Evolutionary conservation across 768 basidiomycete genomes (phyloP), one percentile per base, ranked within the genome.

Genomic region (Agaricus subrufescens): DNA sequence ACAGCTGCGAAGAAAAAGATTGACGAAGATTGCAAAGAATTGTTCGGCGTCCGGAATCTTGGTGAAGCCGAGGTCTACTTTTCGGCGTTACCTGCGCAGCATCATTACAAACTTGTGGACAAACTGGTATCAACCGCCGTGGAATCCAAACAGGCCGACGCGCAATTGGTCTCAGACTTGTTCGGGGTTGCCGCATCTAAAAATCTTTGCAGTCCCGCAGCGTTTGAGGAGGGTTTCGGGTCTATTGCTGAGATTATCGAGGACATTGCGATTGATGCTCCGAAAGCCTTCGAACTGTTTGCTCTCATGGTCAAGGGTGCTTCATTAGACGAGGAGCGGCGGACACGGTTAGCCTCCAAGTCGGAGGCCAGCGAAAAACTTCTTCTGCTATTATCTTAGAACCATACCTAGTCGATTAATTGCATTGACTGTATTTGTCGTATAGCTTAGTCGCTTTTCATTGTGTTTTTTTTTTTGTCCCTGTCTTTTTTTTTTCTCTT

Each of bases 61-160:
- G 86, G 87, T 34, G 95, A 97, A 69, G 94, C 91, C 11, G 92
- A 92, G 62, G 81, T 81, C 26, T 95, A 94, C 75, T 94, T 96
- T 73, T 77, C 81, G 49, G 80, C 75, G 19, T 76, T 98, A 27
- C 86, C 92, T 5, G 69, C 78, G 26, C 77, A 78, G 56, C 79
- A 87, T 63, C 86, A 87, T 39, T 71, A 70, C 55, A 71, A 71
- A 23, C 80, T 98, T 30, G 83, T 96, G 60, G 84, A 90, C 65
- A 86, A 85, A 69, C 72, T 98, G 45, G 81, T 89, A 44, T 79
- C 78, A 11, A 78, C 75, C 25, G 91, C 89, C 1, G 76, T 97
- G 61, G 87, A 95, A 67, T 79, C 83, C 60, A 97, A 94, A 74
- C 84, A 88, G 66, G 77, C 80, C 4, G 91, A 94, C 60, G 89